These are phyloP conservation scores for Lodderomyces theae DNA, from an alignment of 1,139 yeast genomes.

Conservation along the genomic window DNA sequence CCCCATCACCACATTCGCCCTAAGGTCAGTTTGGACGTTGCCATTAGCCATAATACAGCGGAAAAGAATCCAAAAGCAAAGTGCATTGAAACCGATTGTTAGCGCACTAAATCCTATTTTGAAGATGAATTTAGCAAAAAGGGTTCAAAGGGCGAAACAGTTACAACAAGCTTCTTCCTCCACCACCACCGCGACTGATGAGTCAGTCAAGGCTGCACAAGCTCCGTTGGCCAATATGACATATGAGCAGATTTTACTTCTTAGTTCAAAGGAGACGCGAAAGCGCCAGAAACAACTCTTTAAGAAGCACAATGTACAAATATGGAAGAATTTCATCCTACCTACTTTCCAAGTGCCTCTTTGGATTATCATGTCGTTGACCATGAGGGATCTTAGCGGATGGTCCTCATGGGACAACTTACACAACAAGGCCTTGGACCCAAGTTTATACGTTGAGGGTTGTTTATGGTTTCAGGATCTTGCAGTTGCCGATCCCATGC, in stretches of 20 bases:
- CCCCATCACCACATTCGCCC: constrained; percentile 66
- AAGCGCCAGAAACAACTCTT: constrained; percentile 70
- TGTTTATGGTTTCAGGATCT: constrained; percentile 60
- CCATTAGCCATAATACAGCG: constrained; percentile 79
- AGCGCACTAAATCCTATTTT: constrained; percentile 75
- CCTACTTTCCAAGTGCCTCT: constrained; percentile 85
- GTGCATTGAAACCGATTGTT: constrained; percentile 63
- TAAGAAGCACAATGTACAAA: constrained; percentile 62
- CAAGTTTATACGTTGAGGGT: constrained; percentile 54
- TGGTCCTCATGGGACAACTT: constrained; percentile 56
- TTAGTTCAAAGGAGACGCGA: constrained; percentile 75
- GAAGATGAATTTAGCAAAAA: constrained; percentile 65
- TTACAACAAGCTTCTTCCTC: constrained; percentile 11
- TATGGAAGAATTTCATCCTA: constrained; percentile 73
- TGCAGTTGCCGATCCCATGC: constrained; percentile 59
- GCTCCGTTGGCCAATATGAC: constrained; percentile 45
- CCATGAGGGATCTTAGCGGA: constrained; percentile 74
- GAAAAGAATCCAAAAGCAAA: constrained; percentile 65
- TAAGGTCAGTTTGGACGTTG: constrained; percentile 66
- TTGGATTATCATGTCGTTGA: constrained; percentile 79
- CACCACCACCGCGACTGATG: neutral
- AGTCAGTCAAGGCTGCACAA: constrained; percentile 7
- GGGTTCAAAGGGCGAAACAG: constrained; percentile 38
- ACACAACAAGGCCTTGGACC: constrained; percentile 52
- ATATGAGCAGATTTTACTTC: constrained; percentile 71